Base-by-base conservation (phyloP, 768 basidiomycete genomes). In the Boletus tylopilopsis region DNA sequence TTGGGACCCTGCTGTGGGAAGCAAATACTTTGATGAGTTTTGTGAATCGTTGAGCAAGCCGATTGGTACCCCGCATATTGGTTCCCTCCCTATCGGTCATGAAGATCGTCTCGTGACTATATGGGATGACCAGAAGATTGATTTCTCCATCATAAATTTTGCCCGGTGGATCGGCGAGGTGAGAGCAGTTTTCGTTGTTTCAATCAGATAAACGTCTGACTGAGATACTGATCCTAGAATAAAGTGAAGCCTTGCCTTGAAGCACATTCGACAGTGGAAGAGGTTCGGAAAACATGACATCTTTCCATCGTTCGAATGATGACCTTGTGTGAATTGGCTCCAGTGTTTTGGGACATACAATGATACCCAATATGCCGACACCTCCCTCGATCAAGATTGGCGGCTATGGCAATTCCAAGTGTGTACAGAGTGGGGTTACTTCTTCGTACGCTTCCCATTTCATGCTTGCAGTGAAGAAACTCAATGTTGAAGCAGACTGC, bases 351-450 rank as follows among this genome's bases (percentile, higher is more conserved):
- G 93, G 5, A 89, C 91, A 0, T 84, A 76, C 53, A 73, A 94
- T 50, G 86, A 86, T 55, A 60, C 72, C 5, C 73, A 82, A 56
- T 95, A 79, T 68, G 75, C 76, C 55, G 72, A 76, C 12, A 81
- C 77, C 1, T 78, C 76, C 11, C 65, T 92, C 8, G 75, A 81
- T 49, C 79, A 90, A 58, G 77, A 76, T 5, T 97, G 94, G 94
- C 77, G 91, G 35, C 70, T 85, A 12, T 97, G 94, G 94, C 57
- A 74, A 6, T 95, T 92, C 77, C 94, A 91, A 70, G 89, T 92
- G 45, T 94, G 92, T 73, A 93, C 90, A 0, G 81, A 95, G 60
- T 97, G 95, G 95, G 95, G 94, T 2, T 99, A 91, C 68, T 94
- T 95, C 65, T 83, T 76, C 25, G 90, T 88, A 58, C 29, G 80